These are phyloP conservation scores for Thoreauomyces humboldtii DNA, from an alignment of 192 early-diverging fungal genomes.

Conservation along the genomic window DNA sequence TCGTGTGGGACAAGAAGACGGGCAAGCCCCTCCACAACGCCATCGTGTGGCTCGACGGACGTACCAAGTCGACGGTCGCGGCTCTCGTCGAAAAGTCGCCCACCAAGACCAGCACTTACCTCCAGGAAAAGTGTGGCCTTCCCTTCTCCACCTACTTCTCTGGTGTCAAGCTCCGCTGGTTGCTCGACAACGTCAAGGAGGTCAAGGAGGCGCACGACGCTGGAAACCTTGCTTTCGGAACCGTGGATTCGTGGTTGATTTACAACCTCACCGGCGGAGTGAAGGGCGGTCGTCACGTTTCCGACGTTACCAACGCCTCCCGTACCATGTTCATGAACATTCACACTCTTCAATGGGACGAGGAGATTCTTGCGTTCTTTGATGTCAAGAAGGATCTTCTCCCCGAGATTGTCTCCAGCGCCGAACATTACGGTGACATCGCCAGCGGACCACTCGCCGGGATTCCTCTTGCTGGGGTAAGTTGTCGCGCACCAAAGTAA, in stretches of 20 bases:
- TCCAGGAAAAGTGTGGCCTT: conserved; percentile 68
- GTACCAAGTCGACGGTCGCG: conserved; percentile 74
- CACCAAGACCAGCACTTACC: conserved; percentile 29
- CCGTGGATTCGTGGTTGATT: conserved; percentile 91
- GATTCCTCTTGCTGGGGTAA: conserved; percentile 74
- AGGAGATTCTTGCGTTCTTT: conserved; percentile 66
- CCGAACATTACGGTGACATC: conserved; percentile 68
- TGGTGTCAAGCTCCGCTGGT: conserved; percentile 88
- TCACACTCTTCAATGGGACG: conserved; percentile 75
- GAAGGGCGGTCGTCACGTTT: conserved; percentile 70
- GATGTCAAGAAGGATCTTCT: conserved; percentile 58
- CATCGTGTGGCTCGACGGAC: conserved; percentile 88
- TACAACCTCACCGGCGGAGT: conserved; percentile 86
- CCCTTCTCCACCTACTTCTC: conserved; percentile 91
- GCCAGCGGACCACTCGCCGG: conserved; percentile 60
- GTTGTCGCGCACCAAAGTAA: background rate
- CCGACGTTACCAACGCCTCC: conserved; percentile 91
- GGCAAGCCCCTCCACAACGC: conserved; percentile 81
- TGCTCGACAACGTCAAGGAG: conserved; percentile 75
- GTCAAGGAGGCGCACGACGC: conserved; percentile 74
- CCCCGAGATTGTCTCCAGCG: conserved; percentile 79
- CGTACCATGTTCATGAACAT: conserved; percentile 96
- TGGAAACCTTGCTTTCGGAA: conserved; percentile 77
- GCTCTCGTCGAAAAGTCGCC: conserved; percentile 55
- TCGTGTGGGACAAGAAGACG: conserved; percentile 82